phyloP scores from a whole-genome alignment of 2,329 filamentous ascomycete species.

The Rosellinia necatrix region DNA sequence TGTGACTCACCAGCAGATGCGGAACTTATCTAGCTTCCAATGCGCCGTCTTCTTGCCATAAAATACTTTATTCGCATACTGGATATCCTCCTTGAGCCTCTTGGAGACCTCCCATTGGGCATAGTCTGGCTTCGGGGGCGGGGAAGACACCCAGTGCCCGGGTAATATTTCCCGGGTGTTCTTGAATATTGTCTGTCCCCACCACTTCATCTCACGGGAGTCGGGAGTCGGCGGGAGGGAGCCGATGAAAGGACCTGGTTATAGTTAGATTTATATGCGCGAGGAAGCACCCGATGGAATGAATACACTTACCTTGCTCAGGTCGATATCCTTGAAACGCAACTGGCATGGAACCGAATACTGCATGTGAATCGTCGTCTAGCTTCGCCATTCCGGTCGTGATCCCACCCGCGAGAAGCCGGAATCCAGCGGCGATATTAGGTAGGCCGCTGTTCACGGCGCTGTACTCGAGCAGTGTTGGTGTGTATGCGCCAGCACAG shows the following conservation, averaged over 20 bases:
- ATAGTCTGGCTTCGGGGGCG: constrained; percentile 61
- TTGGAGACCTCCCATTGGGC: constrained; percentile 65
- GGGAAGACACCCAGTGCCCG: constrained; percentile 54
- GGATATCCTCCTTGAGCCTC: constrained; percentile 62
- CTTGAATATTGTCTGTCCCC: constrained; percentile 64
- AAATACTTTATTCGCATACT: constrained; percentile 59
- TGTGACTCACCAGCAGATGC: constrained; percentile 66
- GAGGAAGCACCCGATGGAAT: background rate
- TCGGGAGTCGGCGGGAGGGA: constrained; percentile 58
- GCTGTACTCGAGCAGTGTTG: constrained; percentile 50
- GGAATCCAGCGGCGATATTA: constrained; percentile 52
- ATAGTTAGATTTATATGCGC: background rate
- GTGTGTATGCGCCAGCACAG: constrained; percentile 56
- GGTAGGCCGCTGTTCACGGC: constrained; percentile 48
- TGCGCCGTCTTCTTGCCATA: constrained; percentile 60
- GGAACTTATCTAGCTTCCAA: constrained; percentile 65
- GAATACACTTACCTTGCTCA: constrained; percentile 10
- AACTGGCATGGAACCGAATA: constrained; percentile 25
- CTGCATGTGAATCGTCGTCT: constrained; percentile 19
- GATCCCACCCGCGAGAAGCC: constrained; percentile 57
- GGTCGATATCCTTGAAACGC: constrained; percentile 26
- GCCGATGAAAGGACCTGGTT: constrained; percentile 60
- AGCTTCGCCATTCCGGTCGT: constrained; percentile 36
- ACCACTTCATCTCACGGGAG: constrained; percentile 61
- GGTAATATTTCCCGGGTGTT: constrained; percentile 55